These are phyloP conservation scores for Myrmaecium sp. DNA, from an alignment of 2,329 filamentous ascomycete species.

Conservation along the genomic window DNA sequence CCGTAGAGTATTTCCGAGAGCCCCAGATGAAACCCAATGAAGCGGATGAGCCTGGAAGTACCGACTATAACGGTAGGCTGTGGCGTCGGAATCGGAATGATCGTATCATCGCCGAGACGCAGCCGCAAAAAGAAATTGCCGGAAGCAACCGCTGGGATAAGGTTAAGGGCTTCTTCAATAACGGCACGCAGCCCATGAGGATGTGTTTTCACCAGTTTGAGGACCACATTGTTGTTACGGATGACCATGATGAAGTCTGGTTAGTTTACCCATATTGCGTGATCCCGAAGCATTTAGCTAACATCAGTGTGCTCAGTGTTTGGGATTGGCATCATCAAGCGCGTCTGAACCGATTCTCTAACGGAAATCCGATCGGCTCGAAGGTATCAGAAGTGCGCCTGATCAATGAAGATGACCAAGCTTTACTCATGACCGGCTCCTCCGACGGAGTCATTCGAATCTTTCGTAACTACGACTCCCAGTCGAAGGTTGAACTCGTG, in stretches of 20 bases:
- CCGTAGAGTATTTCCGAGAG: conserved; percentile 89
- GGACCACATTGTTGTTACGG: conserved; percentile 82
- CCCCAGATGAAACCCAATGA: conserved; percentile 96
- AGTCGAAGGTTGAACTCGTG: conserved; percentile 63
- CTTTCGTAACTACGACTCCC: conserved; percentile 78
- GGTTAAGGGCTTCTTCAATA: conserved; percentile 68
- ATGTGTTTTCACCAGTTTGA: conserved; percentile 98
- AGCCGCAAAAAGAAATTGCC: conserved; percentile 80
- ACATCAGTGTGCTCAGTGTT: conserved; percentile 32
- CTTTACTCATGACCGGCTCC: conserved; percentile 83
- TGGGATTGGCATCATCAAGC: conserved; percentile 82
- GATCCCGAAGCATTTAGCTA: conserved; percentile 1
- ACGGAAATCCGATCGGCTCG: conserved; percentile 80
- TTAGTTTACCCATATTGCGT: conserved; percentile 16
- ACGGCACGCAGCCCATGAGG: conserved; percentile 73
- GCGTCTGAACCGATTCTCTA: conserved; percentile 72
- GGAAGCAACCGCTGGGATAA: conserved; percentile 77
- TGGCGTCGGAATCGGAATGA: conserved; percentile 92
- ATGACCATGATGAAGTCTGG: conserved; percentile 77
- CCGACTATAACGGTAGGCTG: conserved; percentile 86
- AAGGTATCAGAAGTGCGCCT: conserved; percentile 91
- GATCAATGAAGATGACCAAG: conserved; percentile 96
- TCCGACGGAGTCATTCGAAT: conserved; percentile 90
- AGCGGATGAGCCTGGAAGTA: conserved; percentile 87
- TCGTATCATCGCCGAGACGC: conserved; percentile 76